These are phyloP conservation scores for Ascomycota sp. DNA, from an alignment of 2,329 filamentous ascomycete species.

Conservation along the genomic window DNA sequence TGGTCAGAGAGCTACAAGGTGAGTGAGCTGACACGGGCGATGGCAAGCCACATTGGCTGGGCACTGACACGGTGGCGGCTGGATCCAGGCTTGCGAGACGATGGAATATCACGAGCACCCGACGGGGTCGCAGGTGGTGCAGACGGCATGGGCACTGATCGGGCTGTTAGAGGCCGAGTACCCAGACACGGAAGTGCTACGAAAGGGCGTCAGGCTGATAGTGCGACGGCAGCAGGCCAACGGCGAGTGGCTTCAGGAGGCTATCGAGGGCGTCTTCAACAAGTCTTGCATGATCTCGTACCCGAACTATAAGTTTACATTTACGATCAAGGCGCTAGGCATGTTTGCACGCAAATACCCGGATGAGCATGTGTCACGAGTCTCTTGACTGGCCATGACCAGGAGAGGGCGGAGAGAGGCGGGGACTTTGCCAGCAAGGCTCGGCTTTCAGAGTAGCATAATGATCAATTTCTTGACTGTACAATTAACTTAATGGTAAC, in stretches of 20 bases:
- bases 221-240: constrained; percentile 72
- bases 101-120: constrained; percentile 56
- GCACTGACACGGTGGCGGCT: too few species aligned
- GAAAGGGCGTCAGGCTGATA: constrained; percentile 56
- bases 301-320: constrained; percentile 96
- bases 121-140: constrained; percentile 68
- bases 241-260: constrained; percentile 88
- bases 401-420: too few species aligned
- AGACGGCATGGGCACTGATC: constrained; percentile 81
- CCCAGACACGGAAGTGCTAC: constrained; percentile 51
- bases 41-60: too few species aligned
- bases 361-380: too few species aligned
- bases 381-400: too few species aligned
- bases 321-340: constrained; percentile 81
- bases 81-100: constrained; percentile 49
- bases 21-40: too few species aligned
- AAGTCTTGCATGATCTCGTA: constrained; percentile 99
- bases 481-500: too few species aligned
- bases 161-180: constrained; percentile 67
- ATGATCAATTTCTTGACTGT: too few species aligned
- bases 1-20: constrained; percentile 90
- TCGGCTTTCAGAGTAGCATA: too few species aligned
- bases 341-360: constrained; percentile 64
- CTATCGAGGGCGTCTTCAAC: constrained; percentile 96
- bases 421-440: too few species aligned